Base-by-base conservation (phyloP, 129 eudicot genomes). In the Centrapalus pauciflorus region DNA sequence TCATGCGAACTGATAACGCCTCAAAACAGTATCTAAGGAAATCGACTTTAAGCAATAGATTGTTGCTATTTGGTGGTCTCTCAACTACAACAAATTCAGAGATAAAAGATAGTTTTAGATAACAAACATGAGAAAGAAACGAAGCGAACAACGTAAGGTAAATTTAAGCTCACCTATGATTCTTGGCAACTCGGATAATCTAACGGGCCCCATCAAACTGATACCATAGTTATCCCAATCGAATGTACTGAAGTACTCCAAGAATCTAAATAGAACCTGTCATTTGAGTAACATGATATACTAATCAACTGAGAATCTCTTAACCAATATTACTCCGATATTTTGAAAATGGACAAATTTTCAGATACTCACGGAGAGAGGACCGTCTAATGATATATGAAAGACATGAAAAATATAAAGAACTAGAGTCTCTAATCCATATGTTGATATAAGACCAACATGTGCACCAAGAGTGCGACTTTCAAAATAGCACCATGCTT, bases 381-480 rank as follows among this genome's bases (percentile, higher is more conserved):
- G 99, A 14, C 97, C 99, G 8, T 80, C 83, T 71, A 94, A 63
- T 29, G 75, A 32, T 64, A 83, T 71, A 66, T 94, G 97, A 73
- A 83, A 94, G 24, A 84, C 79, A 50, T 89, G 99, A 82, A 94
- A 94, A 67, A 94, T 86, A 61, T 89, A 89, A 24, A 94, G 76
- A 77, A 94, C 97, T 61, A 94, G 66, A n/a, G 90, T 89, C 87
- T 94, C 99, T 82, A 94, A 82, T 5, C 93, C 99, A 73, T 94
- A 94, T 6, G 99, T 94, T 60, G 99, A 89, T 58, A 94, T 89
- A 67, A 94, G 65, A 26, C 97, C 99, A 56, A 86, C 97, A 61
- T 94, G 95, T 55, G 97, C 95, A 66, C 99, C 99, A 27, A 94
- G 95, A 60, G 92, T 80, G 4, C 99, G 97, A 51, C 99, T 94